These are phyloP conservation scores for Medicago lupulina DNA, from an alignment of 306 rosid genomes.

Conservation along the genomic window DNA sequence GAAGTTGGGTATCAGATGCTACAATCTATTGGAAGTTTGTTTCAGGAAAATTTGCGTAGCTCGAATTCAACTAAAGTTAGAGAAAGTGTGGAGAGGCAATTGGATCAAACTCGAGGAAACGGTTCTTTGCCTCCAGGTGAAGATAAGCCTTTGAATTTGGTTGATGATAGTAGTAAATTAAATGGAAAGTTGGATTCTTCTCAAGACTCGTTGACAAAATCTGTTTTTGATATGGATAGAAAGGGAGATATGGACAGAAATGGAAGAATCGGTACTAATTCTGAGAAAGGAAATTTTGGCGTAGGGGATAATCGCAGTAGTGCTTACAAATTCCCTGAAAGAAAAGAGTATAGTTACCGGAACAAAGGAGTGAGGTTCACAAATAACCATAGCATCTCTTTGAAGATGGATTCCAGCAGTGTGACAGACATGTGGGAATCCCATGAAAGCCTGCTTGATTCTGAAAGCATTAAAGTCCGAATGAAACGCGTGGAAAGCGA, in stretches of 20 bases:
- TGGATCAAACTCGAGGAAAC: constrained; percentile 49
- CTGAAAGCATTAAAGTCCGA: constrained; percentile 58
- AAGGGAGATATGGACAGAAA: constrained; percentile 44
- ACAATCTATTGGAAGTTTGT: constrained; percentile 61
- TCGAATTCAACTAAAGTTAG: constrained; percentile 56
- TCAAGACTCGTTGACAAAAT: constrained; percentile 38
- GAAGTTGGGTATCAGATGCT: constrained; percentile 64
- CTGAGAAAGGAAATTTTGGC: constrained; percentile 41
- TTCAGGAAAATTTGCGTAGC: constrained; percentile 59
- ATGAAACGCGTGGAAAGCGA: constrained; percentile 59
- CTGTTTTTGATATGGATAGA: constrained; percentile 44
- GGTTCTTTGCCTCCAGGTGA: constrained; percentile 39
- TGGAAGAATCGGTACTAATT: constrained; percentile 44
- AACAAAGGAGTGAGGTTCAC: constrained; percentile 55
- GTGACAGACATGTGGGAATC: constrained; percentile 60
- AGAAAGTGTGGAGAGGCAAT: constrained; percentile 48
- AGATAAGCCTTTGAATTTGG: constrained; percentile 45
- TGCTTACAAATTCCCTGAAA: constrained; percentile 32
- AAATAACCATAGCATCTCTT: constrained; percentile 54
- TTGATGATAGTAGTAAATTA: constrained; percentile 39
- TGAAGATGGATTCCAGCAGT: constrained; percentile 55
- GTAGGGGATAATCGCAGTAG: constrained; percentile 44
- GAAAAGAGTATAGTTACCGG: constrained; percentile 51
- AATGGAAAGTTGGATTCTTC: constrained; percentile 44
- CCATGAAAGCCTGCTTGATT: constrained; percentile 56